phyloP scores from a whole-genome alignment of 164 flowering plant species.

The Vitis riparia region DNA sequence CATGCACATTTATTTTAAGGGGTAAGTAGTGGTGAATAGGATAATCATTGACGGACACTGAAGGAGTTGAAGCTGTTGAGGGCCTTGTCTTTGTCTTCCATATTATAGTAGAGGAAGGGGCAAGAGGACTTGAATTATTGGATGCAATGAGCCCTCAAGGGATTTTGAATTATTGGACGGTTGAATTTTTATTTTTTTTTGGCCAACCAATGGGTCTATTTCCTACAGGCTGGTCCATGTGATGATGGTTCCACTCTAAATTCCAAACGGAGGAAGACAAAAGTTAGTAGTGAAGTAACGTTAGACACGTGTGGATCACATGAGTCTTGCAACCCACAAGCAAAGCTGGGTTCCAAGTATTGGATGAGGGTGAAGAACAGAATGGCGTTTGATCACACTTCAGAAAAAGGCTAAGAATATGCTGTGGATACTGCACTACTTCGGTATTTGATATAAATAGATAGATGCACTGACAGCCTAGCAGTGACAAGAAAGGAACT shows the following conservation, averaged over 20 bases:
- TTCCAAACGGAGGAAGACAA: neutral
- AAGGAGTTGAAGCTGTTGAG: constrained; percentile 11
- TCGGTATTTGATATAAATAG: no score
- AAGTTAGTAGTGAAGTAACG: constrained; percentile 7
- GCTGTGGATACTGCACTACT: no score
- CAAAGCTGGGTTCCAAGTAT: neutral
- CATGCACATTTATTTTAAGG: no score
- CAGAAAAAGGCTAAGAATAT: no score
- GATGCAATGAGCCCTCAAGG: constrained; percentile 14
- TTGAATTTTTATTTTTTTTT: constrained; percentile 5
- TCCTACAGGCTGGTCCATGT: constrained; percentile 41
- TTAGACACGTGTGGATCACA: constrained; percentile 24
- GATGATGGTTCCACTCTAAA: constrained; percentile 20
- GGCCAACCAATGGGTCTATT: constrained; percentile 8
- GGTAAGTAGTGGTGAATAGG: no score
- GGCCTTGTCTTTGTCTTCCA: constrained; percentile 21
- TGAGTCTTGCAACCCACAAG: constrained; percentile 7
- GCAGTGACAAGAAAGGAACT: no score
- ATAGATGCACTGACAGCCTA: no score
- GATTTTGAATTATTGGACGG: constrained; percentile 19
- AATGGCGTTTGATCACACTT: neutral
- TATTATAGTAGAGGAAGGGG: constrained; percentile 11
- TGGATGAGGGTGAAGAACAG: neutral
- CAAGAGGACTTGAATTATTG: constrained; percentile 34
- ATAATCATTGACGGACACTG: no score